These are phyloP conservation scores for Globisporangium echinulatum DNA, from an alignment of 352 stramenopile genomes.

Conservation along the genomic window DNA sequence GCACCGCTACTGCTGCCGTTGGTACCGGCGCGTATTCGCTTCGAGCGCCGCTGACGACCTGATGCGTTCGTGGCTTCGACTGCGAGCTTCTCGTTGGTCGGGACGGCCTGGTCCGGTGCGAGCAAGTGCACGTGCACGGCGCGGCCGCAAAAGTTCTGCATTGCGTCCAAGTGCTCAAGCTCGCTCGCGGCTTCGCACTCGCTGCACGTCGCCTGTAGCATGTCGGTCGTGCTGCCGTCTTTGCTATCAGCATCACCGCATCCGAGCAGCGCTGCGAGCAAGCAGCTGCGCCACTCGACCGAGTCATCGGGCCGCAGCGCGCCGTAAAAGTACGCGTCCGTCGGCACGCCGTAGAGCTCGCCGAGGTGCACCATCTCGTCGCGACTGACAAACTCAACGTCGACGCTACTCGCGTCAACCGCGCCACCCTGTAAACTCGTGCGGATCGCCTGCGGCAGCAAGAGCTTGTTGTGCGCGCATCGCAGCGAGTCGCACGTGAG, in stretches of 20 bases:
- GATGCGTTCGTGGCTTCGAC: constrained; percentile 23
- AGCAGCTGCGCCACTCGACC: constrained; percentile 43
- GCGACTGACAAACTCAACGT: constrained; percentile 50
- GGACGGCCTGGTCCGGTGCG: constrained; percentile 43
- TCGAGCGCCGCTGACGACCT: constrained; percentile 47
- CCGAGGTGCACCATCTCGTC: constrained; percentile 56
- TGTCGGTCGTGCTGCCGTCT: constrained; percentile 9
- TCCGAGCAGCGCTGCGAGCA: constrained; percentile 25
- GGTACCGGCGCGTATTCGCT: constrained; percentile 46
- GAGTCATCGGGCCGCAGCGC: constrained; percentile 19
- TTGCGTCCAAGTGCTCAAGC: constrained; percentile 31
- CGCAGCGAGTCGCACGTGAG: constrained; percentile 28
- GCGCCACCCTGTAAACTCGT: constrained; percentile 30
- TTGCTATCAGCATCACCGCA: not conserved
- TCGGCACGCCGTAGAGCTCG: constrained; percentile 47
- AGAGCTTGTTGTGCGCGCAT: constrained; percentile 50
- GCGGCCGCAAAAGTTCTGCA: constrained; percentile 60
- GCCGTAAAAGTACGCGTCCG: constrained; percentile 45
- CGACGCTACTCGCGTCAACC: constrained; percentile 35
- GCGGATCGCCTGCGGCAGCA: constrained; percentile 42
- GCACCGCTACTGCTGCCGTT: constrained; percentile 19
- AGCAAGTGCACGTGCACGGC: constrained; percentile 60
- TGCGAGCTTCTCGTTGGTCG: constrained; percentile 32
- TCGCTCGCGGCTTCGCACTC: constrained; percentile 44
- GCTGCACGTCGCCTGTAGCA: constrained; percentile 24